Evolutionary conservation across 225 moss, liverwort and hornwort genomes (phyloP).

Genomic region (Sphagnum tenellum): DNA sequence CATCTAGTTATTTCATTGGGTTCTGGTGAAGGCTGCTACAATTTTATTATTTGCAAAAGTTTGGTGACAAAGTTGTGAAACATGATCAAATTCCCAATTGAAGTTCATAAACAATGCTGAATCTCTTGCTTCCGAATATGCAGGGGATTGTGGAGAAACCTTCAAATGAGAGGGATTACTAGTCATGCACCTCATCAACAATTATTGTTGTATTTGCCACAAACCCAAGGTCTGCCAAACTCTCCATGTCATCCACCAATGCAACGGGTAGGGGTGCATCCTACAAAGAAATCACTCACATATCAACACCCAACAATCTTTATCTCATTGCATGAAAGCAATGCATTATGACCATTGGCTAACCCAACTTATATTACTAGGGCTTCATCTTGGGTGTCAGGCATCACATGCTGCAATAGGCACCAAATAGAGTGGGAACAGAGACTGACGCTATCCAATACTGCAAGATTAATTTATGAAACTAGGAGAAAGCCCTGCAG

Average conservation of each 20-base stretch:
- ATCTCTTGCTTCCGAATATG: no score
- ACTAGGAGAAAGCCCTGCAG: neutral
- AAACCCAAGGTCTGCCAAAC: slow-evolving; percentile 44
- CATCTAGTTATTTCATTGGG: no score
- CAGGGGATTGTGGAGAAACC: no score
- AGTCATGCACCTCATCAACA: slow-evolving; percentile 38
- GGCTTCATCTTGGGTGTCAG: no score
- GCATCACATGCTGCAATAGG: no score
- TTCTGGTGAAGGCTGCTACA: no score
- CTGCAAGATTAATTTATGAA: neutral
- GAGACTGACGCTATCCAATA: neutral
- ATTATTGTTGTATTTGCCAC: slow-evolving; percentile 28
- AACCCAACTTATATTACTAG: neutral
- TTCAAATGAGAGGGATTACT: neutral
- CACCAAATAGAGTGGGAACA: no score
- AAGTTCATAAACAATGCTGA: no score
- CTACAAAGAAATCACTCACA: slow-evolving; percentile 13
- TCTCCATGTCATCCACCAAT: slow-evolving; percentile 56
- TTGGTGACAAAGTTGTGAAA: no score
- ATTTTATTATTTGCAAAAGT: no score
- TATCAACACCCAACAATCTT: neutral
- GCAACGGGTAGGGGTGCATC: slow-evolving; percentile 41
- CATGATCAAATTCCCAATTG: no score
- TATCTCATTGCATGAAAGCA: neutral
- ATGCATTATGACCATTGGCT: neutral